These are phyloP conservation scores for Pseudozyma hubeiensis DNA, from an alignment of 1,284 basidiomycete species.

Conservation along the genomic window DNA sequence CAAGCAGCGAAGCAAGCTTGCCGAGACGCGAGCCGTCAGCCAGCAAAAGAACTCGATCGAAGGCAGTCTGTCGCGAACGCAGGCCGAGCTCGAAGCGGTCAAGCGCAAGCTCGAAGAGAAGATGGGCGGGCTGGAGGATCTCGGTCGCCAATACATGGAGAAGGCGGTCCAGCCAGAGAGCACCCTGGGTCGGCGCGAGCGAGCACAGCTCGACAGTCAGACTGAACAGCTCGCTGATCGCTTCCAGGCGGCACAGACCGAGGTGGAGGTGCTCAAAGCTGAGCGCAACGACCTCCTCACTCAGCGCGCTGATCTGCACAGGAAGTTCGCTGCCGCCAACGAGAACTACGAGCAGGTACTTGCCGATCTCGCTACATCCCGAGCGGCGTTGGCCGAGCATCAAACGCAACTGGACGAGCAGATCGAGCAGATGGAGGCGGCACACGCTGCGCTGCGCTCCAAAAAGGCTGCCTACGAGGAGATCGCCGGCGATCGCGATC, in stretches of 20 bases:
- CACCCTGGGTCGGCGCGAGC: conserved; percentile 14
- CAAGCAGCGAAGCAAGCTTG: conserved; percentile 37
- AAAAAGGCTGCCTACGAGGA: conserved; percentile 40
- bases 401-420: conserved; percentile 59
- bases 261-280: conserved; percentile 42
- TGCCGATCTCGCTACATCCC: conserved; percentile 37
- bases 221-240: conserved; percentile 42
- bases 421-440: conserved; percentile 49
- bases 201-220: conserved; percentile 16
- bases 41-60: conserved; percentile 45
- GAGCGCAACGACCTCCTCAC: conserved; percentile 46
- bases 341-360: conserved; percentile 42
- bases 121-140: conserved; percentile 38
- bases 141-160: conserved; percentile 31
- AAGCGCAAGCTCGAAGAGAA: conserved; percentile 50
- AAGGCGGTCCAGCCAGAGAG: conserved; percentile 18
- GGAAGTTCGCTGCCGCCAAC: conserved; percentile 36
- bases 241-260: conserved; percentile 36
- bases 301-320: conserved; percentile 44
- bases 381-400: conserved; percentile 45
- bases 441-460: conserved; percentile 39
- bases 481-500: conserved; percentile 48
- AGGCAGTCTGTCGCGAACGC: conserved; percentile 31
- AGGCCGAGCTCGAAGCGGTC: conserved; percentile 37
- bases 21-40: conserved; percentile 21